phyloP scores from a whole-genome alignment of 345 rosid genomes.

The Turritis glabra region DNA sequence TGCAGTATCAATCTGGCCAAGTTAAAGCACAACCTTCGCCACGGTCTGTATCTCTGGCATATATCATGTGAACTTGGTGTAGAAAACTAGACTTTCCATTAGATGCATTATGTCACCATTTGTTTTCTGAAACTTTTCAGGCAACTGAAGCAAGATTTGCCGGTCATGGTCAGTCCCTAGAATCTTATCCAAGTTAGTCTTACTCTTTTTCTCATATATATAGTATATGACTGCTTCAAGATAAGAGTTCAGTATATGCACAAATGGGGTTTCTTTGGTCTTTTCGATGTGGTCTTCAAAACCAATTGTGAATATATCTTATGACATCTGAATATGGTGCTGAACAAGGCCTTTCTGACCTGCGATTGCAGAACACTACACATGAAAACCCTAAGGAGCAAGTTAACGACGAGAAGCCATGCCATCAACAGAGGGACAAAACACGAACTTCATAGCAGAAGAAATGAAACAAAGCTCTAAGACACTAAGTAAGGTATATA shows the following conservation, averaged over 20 bases:
- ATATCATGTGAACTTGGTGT: background rate
- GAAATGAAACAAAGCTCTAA: constrained; percentile 4
- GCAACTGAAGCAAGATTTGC: constrained; percentile 55
- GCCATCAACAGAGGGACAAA: constrained; percentile 34
- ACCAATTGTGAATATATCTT: background rate
- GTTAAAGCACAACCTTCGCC: constrained; percentile 83
- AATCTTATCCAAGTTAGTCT: constrained; percentile 51
- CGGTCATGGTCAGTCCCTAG: constrained; percentile 61
- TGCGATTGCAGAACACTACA: background rate
- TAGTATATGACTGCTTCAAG: background rate
- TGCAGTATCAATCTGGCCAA: constrained; percentile 89
- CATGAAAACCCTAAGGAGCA: constrained; percentile 38
- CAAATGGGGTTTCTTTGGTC: background rate
- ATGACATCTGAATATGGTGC: background rate
- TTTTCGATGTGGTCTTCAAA: background rate
- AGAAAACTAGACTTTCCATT: constrained; percentile 7
- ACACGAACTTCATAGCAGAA: constrained; percentile 28
- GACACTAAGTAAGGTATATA: constrained; percentile 2
- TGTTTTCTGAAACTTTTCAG: constrained; percentile 41
- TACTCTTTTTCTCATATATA: background rate
- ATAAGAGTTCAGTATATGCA: background rate
- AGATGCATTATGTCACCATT: background rate
- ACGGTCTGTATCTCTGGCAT: constrained; percentile 49
- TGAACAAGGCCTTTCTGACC: constrained; percentile 1
- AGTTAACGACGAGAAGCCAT: constrained; percentile 43